Conservation (phyloP, 2,329 filamentous ascomycete species). For the Apiospora sp. region DNA sequence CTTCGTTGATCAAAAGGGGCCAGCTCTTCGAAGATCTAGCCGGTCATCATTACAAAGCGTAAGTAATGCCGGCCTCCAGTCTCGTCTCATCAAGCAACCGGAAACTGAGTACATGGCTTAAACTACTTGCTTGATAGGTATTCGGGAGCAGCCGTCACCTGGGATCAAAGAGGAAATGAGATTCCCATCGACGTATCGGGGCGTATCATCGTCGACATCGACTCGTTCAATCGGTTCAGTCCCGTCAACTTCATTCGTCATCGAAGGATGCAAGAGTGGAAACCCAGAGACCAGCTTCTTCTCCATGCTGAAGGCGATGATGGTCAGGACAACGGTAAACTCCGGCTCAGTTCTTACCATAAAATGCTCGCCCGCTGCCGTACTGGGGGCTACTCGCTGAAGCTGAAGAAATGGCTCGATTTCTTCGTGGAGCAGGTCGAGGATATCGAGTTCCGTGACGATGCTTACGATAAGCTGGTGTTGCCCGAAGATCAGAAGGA, state of each 20-base stretch:
- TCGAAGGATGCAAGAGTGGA: constrained; percentile 44
- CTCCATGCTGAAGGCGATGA: constrained; percentile 30
- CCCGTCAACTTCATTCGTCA: constrained; percentile 35
- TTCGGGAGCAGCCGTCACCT: constrained; percentile 46
- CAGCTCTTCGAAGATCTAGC: constrained; percentile 53
- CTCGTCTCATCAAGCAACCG: not conserved
- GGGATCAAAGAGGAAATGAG: constrained; percentile 45
- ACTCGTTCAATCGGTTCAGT: constrained; percentile 47
- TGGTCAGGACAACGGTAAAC: not conserved
- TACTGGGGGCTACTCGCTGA: constrained; percentile 37
- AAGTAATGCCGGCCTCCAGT: constrained; percentile 35
- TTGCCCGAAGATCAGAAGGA: constrained; percentile 59
- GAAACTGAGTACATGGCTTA: not conserved
- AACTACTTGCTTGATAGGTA: constrained; percentile 20
- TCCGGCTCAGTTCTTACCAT: constrained; percentile 37
- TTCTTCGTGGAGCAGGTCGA: constrained; percentile 54
- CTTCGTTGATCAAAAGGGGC: constrained; percentile 49
- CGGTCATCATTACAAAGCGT: constrained; percentile 57
- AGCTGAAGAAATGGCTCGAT: constrained; percentile 20
- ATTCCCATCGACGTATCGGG: constrained; percentile 43
- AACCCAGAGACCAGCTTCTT: constrained; percentile 42
- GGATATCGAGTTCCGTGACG: constrained; percentile 56
- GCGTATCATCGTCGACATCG: constrained; percentile 49
- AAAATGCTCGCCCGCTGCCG: constrained; percentile 43
- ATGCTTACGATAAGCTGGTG: constrained; percentile 58